Percentiles rank a stretch among this genome's conserved stretches.
Evolutionary conservation across 1,139 yeast species (phyloP).

Genomic region (Meyerozyma guilliermondii): DNA sequence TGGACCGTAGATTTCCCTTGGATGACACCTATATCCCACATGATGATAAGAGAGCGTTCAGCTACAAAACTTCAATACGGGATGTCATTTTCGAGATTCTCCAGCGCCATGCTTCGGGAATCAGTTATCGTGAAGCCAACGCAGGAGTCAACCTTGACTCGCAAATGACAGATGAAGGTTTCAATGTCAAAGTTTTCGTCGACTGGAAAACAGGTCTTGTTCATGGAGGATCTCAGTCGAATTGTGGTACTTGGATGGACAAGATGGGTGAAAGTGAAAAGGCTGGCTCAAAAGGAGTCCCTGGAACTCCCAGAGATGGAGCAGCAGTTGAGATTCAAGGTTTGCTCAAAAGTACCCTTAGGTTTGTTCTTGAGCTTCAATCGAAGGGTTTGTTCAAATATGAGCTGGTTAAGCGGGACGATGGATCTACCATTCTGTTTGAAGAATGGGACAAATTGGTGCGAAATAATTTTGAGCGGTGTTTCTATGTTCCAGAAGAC

Average conservation of each 20-base stretch:
- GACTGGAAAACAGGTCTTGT: constrained; percentile 89
- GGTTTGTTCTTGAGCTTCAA: constrained; percentile 68
- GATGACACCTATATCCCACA: constrained; percentile 74
- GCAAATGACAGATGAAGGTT: constrained; percentile 91
- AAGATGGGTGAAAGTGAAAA: constrained; percentile 93
- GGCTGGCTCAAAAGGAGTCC: constrained; percentile 83
- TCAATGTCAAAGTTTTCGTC: constrained; percentile 72
- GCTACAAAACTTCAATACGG: constrained; percentile 60
- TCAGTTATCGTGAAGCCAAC: constrained; percentile 87
- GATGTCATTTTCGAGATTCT: constrained; percentile 82
- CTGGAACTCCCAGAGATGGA: constrained; percentile 98
- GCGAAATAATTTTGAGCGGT: constrained; percentile 69
- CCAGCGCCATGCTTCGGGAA: constrained; percentile 81
- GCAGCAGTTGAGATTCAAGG: constrained; percentile 95
- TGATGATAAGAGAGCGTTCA: constrained; percentile 73
- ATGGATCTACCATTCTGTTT: constrained; percentile 51
- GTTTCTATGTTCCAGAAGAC: constrained; percentile 69
- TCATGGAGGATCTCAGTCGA: constrained; percentile 86
- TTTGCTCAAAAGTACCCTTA: constrained; percentile 70
- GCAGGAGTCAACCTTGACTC: constrained; percentile 87
- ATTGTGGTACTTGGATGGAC: constrained; percentile 99
- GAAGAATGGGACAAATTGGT: constrained; percentile 69
- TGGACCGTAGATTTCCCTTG: constrained; percentile 80
- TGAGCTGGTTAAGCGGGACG: constrained; percentile 48
- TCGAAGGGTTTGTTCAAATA: constrained; percentile 51